Evolutionary conservation across 2,329 filamentous ascomycete species (phyloP), one percentile per base, ranked within the genome.

Genomic region (Metarhizium humberi): DNA sequence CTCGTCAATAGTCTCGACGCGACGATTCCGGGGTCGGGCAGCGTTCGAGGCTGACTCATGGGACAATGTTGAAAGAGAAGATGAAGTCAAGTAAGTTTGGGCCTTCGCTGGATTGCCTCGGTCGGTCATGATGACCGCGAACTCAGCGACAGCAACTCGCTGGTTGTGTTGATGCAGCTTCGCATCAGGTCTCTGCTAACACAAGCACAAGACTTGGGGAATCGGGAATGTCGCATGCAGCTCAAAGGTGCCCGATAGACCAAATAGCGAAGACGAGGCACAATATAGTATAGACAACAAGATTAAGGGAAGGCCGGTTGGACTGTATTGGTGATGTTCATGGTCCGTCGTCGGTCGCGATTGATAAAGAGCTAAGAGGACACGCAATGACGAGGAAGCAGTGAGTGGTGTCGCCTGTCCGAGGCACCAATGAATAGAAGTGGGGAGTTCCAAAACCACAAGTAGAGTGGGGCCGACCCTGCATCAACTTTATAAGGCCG

Each of bases 21-120:
- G 77, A 55, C 79, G 75, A 59, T 79, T 80, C 56, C 80, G 78
- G 54, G 78, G 75, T 30, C 79, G 77, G 55, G 75, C 61, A 30
- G 71, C 67, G 56, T 64, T 62, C 30, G 73, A 63, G 55, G 73
- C 71, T 58, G 72, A 65, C 59, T 75, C 72, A 56, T 69, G 70
- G 51, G 72, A 70, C 60, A 72, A 66, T 46, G 75, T 68, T 52
- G 71, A 69, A 54, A 76, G 64, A 50, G 73, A 71, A 46, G 78
- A 79, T 54, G 78, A 76, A 55, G 75, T 71, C 66, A 74, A 71
- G 60, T 71, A 68, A 57, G 69, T 68, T 58, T 67, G 64, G 53
- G 63, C 57, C 57, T 63, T 64, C 56, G 61, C 60, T 58, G 68
- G 62, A 58, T 60, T 60, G 63, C 59, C 62, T 58, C 59, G 62